phyloP scores from a whole-genome alignment of 352 stramenopile genomes.

The Globisporangium middletonii region DNA sequence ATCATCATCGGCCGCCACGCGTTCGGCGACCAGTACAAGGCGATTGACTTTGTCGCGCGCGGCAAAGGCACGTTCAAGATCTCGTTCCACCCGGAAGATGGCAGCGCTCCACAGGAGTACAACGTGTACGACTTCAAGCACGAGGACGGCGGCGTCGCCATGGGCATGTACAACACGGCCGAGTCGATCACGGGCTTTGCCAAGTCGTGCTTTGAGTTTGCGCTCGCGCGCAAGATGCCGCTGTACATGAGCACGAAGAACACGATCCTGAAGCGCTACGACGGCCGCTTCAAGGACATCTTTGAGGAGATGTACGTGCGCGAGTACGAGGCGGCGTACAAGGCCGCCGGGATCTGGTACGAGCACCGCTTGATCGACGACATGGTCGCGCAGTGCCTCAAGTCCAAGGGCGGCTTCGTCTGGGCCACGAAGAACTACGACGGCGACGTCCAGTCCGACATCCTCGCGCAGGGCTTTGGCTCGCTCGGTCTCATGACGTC shows the following conservation, averaged over 20 bases:
- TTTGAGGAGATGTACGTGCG: conserved; percentile 82
- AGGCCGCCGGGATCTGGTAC: conserved; percentile 75
- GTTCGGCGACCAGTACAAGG: conserved; percentile 88
- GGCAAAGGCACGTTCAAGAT: conserved; percentile 75
- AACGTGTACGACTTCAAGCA: conserved; percentile 85
- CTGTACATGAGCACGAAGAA: conserved; percentile 90
- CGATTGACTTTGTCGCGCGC: conserved; percentile 73
- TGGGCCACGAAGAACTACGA: conserved; percentile 93
- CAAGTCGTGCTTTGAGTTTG: conserved; percentile 58
- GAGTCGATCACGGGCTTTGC: conserved; percentile 73
- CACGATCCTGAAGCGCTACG: conserved; percentile 88
- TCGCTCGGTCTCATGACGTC: conserved; percentile 87
- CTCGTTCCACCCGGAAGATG: conserved; percentile 61
- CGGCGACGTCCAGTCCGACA: conserved; percentile 88
- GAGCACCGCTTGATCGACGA: conserved; percentile 87
- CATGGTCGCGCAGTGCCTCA: conserved; percentile 88
- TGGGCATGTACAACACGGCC: conserved; percentile 90
- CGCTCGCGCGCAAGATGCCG: conserved; percentile 54
- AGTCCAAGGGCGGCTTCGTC: conserved; percentile 85
- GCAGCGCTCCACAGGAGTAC: conserved; percentile 39
- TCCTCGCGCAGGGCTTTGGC: conserved; percentile 84
- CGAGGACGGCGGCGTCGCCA: conserved; percentile 56
- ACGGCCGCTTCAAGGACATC: conserved; percentile 87
- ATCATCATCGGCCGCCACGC: conserved; percentile 86
- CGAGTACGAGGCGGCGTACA: conserved; percentile 73